A percentile compares a stretch with the other conserved stretches of the same genome.
These are phyloP conservation scores for Tetrapisispora namnaoensis DNA, from an alignment of 805 yeast species.

Conservation along the genomic window DNA sequence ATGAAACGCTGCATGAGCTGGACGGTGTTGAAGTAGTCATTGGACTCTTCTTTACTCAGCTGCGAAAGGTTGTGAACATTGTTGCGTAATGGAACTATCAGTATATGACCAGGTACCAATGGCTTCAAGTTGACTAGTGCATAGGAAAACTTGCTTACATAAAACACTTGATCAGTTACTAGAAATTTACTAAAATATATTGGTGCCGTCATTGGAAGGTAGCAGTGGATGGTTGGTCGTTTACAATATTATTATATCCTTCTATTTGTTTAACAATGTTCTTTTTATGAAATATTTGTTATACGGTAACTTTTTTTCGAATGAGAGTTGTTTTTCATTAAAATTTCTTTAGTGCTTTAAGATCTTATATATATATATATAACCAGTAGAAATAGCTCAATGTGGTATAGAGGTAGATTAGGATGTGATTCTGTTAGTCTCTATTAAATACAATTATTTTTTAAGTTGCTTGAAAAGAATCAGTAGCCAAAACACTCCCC, in stretches of 20 bases:
- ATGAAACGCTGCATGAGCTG: constrained; percentile 65
- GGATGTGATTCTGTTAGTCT: neutral
- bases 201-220: constrained; percentile 4
- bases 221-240: too few species aligned
- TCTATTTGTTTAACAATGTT: too few species aligned
- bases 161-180: constrained; percentile 30
- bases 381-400: too few species aligned
- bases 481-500: too few species aligned
- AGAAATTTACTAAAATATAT: constrained; percentile 26
- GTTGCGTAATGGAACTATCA: constrained; percentile 72
- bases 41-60: constrained; percentile 57
- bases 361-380: too few species aligned
- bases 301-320: too few species aligned
- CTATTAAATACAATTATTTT: neutral
- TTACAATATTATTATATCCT: too few species aligned
- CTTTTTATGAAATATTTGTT: too few species aligned
- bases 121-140: constrained; percentile 91
- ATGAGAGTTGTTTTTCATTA: too few species aligned
- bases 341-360: too few species aligned
- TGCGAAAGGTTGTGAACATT: constrained; percentile 56
- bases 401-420: too few species aligned
- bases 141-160: constrained; percentile 50
- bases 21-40: constrained; percentile 69
- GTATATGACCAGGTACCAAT: constrained; percentile 85
- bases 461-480: neutral